Evolutionary conservation across 1,284 basidiomycete species (phyloP).

Genomic region (Ceratobasidium sp.): DNA sequence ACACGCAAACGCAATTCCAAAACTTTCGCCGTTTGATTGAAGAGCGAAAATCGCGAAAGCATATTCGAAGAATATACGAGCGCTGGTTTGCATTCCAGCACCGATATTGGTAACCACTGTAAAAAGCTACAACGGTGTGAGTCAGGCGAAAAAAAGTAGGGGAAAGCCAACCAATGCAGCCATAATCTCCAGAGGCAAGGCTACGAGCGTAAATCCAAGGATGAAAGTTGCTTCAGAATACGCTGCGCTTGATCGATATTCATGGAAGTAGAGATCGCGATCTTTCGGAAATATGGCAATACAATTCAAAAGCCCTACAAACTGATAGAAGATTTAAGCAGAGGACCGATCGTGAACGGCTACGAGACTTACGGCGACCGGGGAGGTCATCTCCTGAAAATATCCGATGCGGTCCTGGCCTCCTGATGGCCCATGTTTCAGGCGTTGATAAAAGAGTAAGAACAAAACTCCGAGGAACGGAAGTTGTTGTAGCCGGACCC

Average conservation of each 20-base stretch:
- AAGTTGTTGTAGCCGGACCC: slow-evolving; percentile 51
- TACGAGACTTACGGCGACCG: slow-evolving; percentile 41
- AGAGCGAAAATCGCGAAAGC: slow-evolving; percentile 52
- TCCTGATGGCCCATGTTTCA: slow-evolving; percentile 50
- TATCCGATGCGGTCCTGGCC: slow-evolving; percentile 55
- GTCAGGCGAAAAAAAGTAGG: slow-evolving; percentile 45
- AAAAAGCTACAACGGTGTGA: slow-evolving; percentile 16
- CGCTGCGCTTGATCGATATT: slow-evolving; percentile 50
- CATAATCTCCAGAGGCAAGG: slow-evolving; percentile 52
- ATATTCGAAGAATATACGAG: slow-evolving; percentile 54
- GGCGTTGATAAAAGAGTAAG: slow-evolving; percentile 53
- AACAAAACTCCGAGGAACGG: slow-evolving; percentile 52
- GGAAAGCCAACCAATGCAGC: slow-evolving; percentile 44
- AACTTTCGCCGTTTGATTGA: slow-evolving; percentile 51
- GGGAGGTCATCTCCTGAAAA: slow-evolving; percentile 44
- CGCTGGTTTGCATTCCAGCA: slow-evolving; percentile 52
- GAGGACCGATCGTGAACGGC: neutral
- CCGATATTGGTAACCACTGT: slow-evolving; percentile 50
- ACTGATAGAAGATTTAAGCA: slow-evolving; percentile 42
- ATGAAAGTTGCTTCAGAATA: slow-evolving; percentile 54
- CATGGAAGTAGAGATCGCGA: slow-evolving; percentile 54
- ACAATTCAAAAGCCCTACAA: slow-evolving; percentile 53
- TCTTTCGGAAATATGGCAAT: slow-evolving; percentile 55
- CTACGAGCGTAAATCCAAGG: slow-evolving; percentile 53
- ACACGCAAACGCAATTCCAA: slow-evolving; percentile 47